Base-by-base conservation (phyloP, 2,329 filamentous ascomycete species). In the Venturia effusa region DNA sequence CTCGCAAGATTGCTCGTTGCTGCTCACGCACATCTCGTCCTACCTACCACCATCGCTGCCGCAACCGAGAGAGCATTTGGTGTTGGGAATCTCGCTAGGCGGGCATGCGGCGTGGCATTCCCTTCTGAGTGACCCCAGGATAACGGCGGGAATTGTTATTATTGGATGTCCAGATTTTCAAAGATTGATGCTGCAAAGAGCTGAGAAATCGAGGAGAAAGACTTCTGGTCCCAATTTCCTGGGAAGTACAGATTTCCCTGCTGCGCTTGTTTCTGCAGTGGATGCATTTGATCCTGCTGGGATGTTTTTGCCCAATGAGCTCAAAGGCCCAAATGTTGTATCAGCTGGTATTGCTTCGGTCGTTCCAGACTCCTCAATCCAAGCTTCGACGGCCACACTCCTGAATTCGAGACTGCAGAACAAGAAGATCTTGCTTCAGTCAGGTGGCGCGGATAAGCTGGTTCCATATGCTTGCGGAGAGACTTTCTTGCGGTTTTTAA, bases 151-250 rank as follows among this genome's bases (percentile, higher is more conserved):
- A 0, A 85, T 96, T 8, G 81, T 89, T 2, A 82, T 96, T 30
- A 89, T 97, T 62, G 94, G 93, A 1, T 96, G 92, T 74, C 91
- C 92, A 0, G 93, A 99, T 75, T 96, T 90, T 70, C 84, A 87
- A 67, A 80, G 89, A 73, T 78, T 97, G 19, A 88, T 97, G 85
- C 81, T 79, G 10, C 87, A 93, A 69, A 89, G 94, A 13, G 93
- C 93, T 0, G 79, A 83, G 5, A 79, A 87, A 43, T 88, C 88
- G 0, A 90, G 87, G 70, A 78, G 88, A 13, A 67, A 80, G 17
- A 83, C 84, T 0, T 90, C 83, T 75, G 87, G 86, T 0, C 74
- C 78, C 0, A 75, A 81, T 0, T 95, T 97, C 70, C 71, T 95
- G 0, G 90, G 91, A 2, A 92, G 88, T 64, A 77, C 76, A 45